Percentiles rank a stretch among this genome's conserved stretches.
These are phyloP conservation scores for Lyophyllum decastes DNA, from an alignment of 768 basidiomycete species.

Conservation along the genomic window DNA sequence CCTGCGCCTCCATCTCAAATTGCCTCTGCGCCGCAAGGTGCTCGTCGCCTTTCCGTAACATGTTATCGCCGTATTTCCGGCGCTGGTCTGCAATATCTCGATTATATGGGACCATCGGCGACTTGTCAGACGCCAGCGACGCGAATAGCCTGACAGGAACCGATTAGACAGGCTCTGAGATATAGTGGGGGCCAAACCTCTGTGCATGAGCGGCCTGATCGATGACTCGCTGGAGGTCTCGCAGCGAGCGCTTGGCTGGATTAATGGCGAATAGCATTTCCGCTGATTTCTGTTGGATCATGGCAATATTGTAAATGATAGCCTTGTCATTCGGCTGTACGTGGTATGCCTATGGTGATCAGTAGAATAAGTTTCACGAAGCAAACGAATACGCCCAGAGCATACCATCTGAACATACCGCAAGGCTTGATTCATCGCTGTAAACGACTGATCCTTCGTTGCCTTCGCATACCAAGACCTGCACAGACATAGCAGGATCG, in stretches of 20 bases:
- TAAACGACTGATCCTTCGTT: slow-evolving; percentile 82
- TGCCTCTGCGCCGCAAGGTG: slow-evolving; percentile 73
- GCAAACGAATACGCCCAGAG: neutral
- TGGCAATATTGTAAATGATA: slow-evolving; percentile 92
- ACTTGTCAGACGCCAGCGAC: slow-evolving; percentile 74
- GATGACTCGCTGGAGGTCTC: slow-evolving; percentile 77
- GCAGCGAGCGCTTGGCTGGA: slow-evolving; percentile 75
- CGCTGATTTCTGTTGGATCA: slow-evolving; percentile 96
- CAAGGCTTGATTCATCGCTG: slow-evolving; percentile 82
- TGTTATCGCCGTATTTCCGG: slow-evolving; percentile 84
- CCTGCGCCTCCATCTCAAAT: slow-evolving; percentile 69
- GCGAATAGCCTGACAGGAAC: slow-evolving; percentile 67
- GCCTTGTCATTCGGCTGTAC: slow-evolving; percentile 88
- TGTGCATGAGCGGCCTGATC: slow-evolving; percentile 85
- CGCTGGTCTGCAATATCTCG: slow-evolving; percentile 88
- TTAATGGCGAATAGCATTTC: slow-evolving; percentile 81
- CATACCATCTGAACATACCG: slow-evolving; percentile 78
- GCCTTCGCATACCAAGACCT: slow-evolving; percentile 96
- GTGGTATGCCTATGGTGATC: slow-evolving; percentile 69
- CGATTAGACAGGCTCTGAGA: neutral
- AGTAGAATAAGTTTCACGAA: slow-evolving; percentile 2
- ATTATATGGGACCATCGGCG: slow-evolving; percentile 75
- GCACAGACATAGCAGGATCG: slow-evolving; percentile 82
- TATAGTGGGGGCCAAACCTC: slow-evolving; percentile 50
- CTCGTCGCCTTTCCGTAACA: slow-evolving; percentile 80